A percentile compares a stretch with the other conserved stretches of the same genome.
phyloP scores from a whole-genome alignment of 202 grass and related monocot species.

The Zizania palustris region DNA sequence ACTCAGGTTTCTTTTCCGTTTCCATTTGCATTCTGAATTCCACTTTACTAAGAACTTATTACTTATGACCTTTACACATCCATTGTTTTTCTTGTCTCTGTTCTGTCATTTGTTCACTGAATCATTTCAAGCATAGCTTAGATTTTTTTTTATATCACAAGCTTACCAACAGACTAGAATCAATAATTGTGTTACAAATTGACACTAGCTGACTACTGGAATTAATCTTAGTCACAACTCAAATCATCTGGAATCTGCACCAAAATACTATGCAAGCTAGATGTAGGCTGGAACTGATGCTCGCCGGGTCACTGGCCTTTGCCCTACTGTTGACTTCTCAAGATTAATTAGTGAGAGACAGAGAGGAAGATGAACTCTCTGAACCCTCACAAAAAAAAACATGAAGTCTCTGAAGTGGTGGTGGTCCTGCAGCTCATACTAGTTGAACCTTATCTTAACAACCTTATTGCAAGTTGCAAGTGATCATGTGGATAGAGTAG shows the following conservation, averaged over 20 bases:
- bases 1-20: too few species aligned
- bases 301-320: not conserved
- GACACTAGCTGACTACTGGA: not conserved
- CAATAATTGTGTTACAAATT: not conserved
- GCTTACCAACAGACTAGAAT: slow-evolving; percentile 1
- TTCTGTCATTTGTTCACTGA: not conserved
- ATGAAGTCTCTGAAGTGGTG: not conserved
- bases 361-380: not conserved
- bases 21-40: too few species aligned
- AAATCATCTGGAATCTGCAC: too few species aligned
- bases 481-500: not conserved
- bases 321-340: not conserved
- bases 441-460: not conserved
- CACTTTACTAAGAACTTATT: too few species aligned
- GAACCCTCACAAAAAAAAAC: not conserved
- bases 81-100: not conserved
- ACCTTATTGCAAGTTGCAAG: not conserved
- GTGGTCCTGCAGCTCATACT: not conserved
- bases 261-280: not conserved
- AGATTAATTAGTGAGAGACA: not conserved
- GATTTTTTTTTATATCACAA: not conserved
- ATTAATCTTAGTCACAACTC: not conserved
- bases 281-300: not conserved
- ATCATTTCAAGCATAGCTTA: not conserved
- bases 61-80: not conserved